Evolutionary conservation across 441 rosid species (phyloP), one percentile per base, ranked within the genome.

Genomic region (Adansonia rubrostipa): DNA sequence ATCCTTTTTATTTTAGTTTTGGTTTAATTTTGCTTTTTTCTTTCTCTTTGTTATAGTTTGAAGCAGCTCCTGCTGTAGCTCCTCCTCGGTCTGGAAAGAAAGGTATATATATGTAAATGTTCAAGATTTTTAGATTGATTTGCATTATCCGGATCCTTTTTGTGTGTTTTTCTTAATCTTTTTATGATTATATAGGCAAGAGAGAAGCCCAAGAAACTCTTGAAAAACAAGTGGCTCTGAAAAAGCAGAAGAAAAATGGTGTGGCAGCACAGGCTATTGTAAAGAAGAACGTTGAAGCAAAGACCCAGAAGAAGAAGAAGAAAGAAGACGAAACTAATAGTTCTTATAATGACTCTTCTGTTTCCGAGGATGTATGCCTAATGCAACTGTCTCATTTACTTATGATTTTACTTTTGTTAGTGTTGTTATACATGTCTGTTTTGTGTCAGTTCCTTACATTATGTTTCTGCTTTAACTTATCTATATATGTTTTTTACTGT

Each of bases 331-430:
- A 63, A n/a, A 62, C 48, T 40, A 71, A 45, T 33, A 15, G 61
- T 28, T 71, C 74, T 28, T 71, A 61, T 1, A 45, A 71, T 9
- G 70, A 48, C 60, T 45, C 58, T 75, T 75, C 78, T 47, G 71
- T 88, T 15, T 88, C 93, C 0, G 97, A 94, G 64, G 95, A 90
- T 80, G 75, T 71, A 71, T 14, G 74, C 11, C 17, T 10, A 50
- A 11, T 11, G 10, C 13, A 1, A 14, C 6, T 8, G 3, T 24
- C 57, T 1, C 36, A 13, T 71, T 71, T 8, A 24, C 44, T 71
- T 51, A 47, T 50, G 15, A 45, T 71, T 8, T 4, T 13, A 11
- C 13, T 6, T 70, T 70, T 70, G 42, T 70, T 69, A 4, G 20
- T 19, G 14, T 28, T 71, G 40, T 9, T 68, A 19, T 24, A 50